A percentile compares a stretch with the other conserved stretches of the same genome.
Conservation (phyloP, 306 rosid genomes). For the Vigna unguiculata region DNA sequence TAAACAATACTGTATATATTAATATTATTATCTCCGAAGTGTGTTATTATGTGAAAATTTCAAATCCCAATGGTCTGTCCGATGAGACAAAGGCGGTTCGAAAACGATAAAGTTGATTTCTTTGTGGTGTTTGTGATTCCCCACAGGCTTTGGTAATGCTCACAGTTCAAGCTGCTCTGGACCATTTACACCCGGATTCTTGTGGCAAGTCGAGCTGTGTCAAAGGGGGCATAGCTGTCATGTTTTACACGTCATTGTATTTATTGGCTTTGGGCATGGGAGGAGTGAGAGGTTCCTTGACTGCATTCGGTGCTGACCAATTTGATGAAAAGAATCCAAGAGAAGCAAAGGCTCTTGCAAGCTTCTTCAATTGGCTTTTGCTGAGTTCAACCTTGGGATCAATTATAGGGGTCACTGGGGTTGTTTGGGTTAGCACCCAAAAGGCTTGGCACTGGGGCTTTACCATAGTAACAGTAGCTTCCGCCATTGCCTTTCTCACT, state of each 20-base stretch:
- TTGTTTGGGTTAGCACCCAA: conserved; percentile 71
- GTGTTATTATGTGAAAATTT: neutral
- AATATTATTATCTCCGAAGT: neutral
- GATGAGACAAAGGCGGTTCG: neutral
- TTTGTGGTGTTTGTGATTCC: neutral
- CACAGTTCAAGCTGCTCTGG: conserved; percentile 68
- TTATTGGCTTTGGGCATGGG: conserved; percentile 71
- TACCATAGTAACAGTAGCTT: conserved; percentile 56
- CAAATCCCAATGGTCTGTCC: conserved; percentile 47
- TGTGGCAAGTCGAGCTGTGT: conserved; percentile 63
- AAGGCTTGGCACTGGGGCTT: conserved; percentile 81
- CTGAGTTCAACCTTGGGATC: conserved; percentile 73
- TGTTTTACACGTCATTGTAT: conserved; percentile 65
- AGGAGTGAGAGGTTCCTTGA: conserved; percentile 77
- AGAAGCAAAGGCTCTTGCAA: conserved; percentile 71
- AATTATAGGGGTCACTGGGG: conserved; percentile 66
- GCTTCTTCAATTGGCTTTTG: conserved; percentile 70
- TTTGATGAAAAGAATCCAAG: conserved; percentile 64
- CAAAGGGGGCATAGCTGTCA: conserved; percentile 57
- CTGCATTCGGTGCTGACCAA: conserved; percentile 91
- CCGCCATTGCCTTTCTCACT: conserved; percentile 60
- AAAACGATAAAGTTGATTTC: neutral
- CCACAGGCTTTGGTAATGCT: conserved; percentile 63
- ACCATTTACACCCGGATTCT: conserved; percentile 55
- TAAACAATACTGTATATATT: neutral